Evolutionary conservation across 2,329 filamentous ascomycete species (phyloP).

Genomic region (Ilyonectria robusta): DNA sequence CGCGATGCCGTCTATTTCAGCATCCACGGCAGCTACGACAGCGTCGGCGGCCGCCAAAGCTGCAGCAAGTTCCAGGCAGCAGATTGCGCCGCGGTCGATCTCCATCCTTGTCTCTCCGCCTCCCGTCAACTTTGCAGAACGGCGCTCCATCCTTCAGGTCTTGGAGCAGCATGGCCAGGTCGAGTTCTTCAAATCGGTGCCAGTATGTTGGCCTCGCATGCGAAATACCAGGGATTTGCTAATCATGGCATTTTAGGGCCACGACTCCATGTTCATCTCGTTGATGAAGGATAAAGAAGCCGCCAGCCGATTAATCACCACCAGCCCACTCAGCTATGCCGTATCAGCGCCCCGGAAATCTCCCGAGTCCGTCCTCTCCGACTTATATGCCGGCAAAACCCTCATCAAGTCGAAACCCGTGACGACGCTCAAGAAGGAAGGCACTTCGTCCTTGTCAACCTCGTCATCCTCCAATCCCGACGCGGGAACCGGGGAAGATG

Average conservation of each 20-base stretch:
- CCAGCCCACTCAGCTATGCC: constrained; percentile 64
- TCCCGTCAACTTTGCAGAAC: constrained; percentile 67
- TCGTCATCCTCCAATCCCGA: background rate
- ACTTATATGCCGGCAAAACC: constrained; percentile 43
- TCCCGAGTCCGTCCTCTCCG: constrained; percentile 53
- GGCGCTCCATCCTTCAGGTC: constrained; percentile 67
- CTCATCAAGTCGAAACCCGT: constrained; percentile 25
- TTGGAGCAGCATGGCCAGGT: constrained; percentile 65
- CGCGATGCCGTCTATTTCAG: constrained; percentile 12
- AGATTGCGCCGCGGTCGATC: constrained; percentile 57
- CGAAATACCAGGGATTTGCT: background rate
- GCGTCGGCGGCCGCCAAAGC: constrained; percentile 23
- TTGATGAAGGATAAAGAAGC: constrained; percentile 59
- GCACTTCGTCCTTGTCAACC: background rate
- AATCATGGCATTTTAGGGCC: constrained; percentile 53
- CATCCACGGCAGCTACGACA: constrained; percentile 2
- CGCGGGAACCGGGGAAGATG: constrained; percentile 8
- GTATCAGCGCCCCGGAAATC: constrained; percentile 50
- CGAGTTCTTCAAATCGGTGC: constrained; percentile 63
- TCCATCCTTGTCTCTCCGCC: constrained; percentile 66
- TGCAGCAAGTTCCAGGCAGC: constrained; percentile 14
- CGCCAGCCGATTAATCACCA: constrained; percentile 56
- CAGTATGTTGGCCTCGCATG: constrained; percentile 28
- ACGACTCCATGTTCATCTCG: constrained; percentile 65
- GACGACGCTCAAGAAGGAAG: constrained; percentile 14